Base-by-base conservation (phyloP, 192 early-diverging fungal genomes). In the Coemansia sp. region DNA sequence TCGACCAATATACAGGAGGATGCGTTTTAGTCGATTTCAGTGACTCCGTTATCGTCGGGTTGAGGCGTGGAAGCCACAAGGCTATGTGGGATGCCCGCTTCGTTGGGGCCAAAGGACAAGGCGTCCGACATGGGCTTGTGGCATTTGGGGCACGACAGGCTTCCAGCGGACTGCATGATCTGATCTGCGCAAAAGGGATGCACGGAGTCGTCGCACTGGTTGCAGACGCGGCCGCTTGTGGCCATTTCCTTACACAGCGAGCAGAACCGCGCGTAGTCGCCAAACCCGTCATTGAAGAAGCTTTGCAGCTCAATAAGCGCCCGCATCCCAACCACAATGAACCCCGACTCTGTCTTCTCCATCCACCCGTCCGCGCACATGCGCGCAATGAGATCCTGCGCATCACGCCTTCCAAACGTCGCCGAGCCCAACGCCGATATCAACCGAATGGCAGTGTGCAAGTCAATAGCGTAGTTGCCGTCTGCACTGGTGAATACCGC, bases 241-340 rank as follows among this genome's bases (percentile, higher is more conserved):
- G 75, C 75, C 59, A 73, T 65, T 32, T 78, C 70, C 33, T 71
- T 72, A 35, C 75, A 78, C 46, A 78, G 42, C 0, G 70, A 64
- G 38, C 75, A 78, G 0, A 43, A 9, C 9, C 70, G 62, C n/a
- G 62, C 54, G n/a, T 66, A 78, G 6, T 78, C 70, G 38, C 59
- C 46, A 20, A 63, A 78, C 9, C 63, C 70, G 32, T 66, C 70
- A 7, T 33, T 55, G 5, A 78, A 42, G 57, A 53, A 78, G 17
- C 65, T 49, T 23, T 69, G 66, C 38, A 78, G n/a, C 63, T 78
- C 75, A n/a, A 78, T 78, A 14, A 64, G 34, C 17, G 70, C 58
- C 10, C 75, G 42, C 7, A 38, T 48, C 0, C 75, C 75, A 19
- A 78, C 19, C 10, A 69, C 60, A 6, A 77, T 62, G 17, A 17